phyloP scores from a whole-genome alignment of 768 basidiomycete genomes.

The Russula compacta region DNA sequence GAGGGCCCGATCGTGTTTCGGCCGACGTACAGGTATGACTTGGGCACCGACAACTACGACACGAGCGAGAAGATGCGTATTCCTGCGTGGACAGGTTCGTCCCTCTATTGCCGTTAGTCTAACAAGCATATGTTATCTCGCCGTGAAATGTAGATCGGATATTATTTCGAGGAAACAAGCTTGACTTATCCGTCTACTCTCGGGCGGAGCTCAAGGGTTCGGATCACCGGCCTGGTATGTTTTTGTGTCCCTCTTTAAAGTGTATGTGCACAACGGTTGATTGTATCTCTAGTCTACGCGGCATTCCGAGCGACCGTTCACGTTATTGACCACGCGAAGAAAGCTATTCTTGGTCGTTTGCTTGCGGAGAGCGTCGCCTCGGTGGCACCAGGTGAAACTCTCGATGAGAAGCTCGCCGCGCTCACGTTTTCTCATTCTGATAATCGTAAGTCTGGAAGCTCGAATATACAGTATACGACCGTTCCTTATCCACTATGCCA shows the following conservation, averaged over 20 bases:
- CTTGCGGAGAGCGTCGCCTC: slow-evolving; percentile 57
- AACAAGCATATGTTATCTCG: slow-evolving; percentile 13
- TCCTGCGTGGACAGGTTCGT: slow-evolving; percentile 92
- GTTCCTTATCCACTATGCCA: slow-evolving; percentile 5
- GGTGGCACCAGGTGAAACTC: slow-evolving; percentile 53
- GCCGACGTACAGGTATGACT: slow-evolving; percentile 90
- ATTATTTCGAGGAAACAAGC: slow-evolving; percentile 61
- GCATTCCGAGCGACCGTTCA: slow-evolving; percentile 72
- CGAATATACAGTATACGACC: neutral
- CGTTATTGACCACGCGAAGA: slow-evolving; percentile 70
- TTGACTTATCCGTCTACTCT: slow-evolving; percentile 73
- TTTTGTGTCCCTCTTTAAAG: neutral
- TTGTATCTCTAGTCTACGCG: slow-evolving; percentile 55
- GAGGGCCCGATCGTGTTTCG: slow-evolving; percentile 89
- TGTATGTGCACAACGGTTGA: neutral
- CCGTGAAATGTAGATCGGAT: slow-evolving; percentile 66
- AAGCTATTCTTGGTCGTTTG: slow-evolving; percentile 55
- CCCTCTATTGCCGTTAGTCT: neutral
- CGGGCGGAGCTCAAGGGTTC: slow-evolving; percentile 83
- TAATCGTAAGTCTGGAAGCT: slow-evolving; percentile 33
- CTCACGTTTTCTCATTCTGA: slow-evolving; percentile 41
- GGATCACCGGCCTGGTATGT: slow-evolving; percentile 85
- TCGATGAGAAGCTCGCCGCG: slow-evolving; percentile 61
- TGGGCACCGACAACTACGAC: slow-evolving; percentile 81
- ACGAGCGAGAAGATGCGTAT: slow-evolving; percentile 93